Evolutionary conservation across 164 flowering plant species (phyloP).

Genomic region (Stephania yunnanensis): DNA sequence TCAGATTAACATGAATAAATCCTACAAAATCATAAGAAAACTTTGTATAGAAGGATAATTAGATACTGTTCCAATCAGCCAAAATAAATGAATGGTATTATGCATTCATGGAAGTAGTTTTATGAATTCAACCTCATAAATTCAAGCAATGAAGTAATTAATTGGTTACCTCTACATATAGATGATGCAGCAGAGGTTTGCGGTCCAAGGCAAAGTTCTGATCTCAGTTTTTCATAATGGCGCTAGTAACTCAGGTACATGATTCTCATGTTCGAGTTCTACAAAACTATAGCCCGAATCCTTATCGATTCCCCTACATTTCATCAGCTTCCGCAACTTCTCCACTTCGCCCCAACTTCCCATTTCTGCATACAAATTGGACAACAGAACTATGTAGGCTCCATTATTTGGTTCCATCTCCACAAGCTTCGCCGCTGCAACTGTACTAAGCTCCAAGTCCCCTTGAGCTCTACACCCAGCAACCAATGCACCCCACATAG

Average conservation of each 20-base stretch:
- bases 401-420: conserved; percentile 40
- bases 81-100: too few relatives aligned
- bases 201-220: too few relatives aligned
- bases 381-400: conserved; percentile 35
- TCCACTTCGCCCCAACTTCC: conserved; percentile 44
- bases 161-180: background rate
- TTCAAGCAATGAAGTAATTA: background rate
- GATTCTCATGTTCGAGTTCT: conserved; percentile 17
- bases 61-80: too few relatives aligned
- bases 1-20: too few relatives aligned
- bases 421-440: conserved; percentile 46
- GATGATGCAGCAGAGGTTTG: background rate
- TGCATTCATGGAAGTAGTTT: background rate
- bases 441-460: conserved; percentile 33
- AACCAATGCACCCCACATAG: conserved; percentile 51
- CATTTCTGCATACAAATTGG: conserved; percentile 46
- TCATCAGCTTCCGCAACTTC: conserved; percentile 38
- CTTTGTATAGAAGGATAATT: too few relatives aligned
- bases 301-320: conserved; percentile 36
- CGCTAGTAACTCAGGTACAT: background rate
- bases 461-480: conserved; percentile 38
- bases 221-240: background rate
- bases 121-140: background rate
- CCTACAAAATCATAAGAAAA: too few relatives aligned
- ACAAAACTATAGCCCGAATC: conserved; percentile 36